Percentiles rank a stretch among this genome's conserved stretches.
phyloP scores from a whole-genome alignment of 805 yeast genomes.

The Isabelozyma pseudorhagii region DNA sequence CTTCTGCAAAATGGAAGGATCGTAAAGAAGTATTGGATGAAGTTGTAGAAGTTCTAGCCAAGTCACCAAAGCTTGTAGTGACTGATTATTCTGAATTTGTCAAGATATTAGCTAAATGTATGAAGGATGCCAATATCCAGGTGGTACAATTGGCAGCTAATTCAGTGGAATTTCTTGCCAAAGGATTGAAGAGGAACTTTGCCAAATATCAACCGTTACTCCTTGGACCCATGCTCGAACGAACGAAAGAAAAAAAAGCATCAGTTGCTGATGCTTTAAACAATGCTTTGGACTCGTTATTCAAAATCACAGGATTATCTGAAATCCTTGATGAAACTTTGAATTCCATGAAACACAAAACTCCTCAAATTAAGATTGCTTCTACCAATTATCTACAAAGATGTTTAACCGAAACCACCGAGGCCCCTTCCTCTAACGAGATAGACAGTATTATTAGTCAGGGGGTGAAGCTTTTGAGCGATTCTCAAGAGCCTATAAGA shows the following conservation, averaged over 20 bases:
- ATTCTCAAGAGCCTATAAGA: constrained; percentile 82
- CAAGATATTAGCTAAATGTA: constrained; percentile 61
- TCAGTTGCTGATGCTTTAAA: constrained; percentile 71
- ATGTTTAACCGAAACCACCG: constrained; percentile 51
- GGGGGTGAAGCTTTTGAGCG: constrained; percentile 65
- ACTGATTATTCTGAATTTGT: constrained; percentile 68
- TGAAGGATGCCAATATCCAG: constrained; percentile 86
- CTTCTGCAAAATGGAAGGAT: constrained; percentile 84
- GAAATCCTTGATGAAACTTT: constrained; percentile 61
- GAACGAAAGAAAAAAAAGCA: constrained; percentile 85
- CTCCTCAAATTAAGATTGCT: constrained; percentile 78
- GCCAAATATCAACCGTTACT: constrained; percentile 51
- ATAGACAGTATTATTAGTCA: constrained; percentile 54
- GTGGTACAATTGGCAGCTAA: constrained; percentile 79
- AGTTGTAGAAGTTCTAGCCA: constrained; percentile 43
- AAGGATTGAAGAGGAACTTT: constrained; percentile 61
- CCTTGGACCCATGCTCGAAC: constrained; percentile 64
- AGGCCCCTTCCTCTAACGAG: constrained; percentile 50
- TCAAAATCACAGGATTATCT: constrained; percentile 44
- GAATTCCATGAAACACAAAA: constrained; percentile 65
- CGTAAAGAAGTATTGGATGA: constrained; percentile 82
- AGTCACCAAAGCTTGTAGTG: constrained; percentile 53
- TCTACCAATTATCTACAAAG: constrained; percentile 62
- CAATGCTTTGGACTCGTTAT: constrained; percentile 63
- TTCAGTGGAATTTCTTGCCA: constrained; percentile 56